Evolutionary conservation across 2,329 filamentous ascomycete species (phyloP).

Genomic region (Colletotrichum euphorbiae): DNA sequence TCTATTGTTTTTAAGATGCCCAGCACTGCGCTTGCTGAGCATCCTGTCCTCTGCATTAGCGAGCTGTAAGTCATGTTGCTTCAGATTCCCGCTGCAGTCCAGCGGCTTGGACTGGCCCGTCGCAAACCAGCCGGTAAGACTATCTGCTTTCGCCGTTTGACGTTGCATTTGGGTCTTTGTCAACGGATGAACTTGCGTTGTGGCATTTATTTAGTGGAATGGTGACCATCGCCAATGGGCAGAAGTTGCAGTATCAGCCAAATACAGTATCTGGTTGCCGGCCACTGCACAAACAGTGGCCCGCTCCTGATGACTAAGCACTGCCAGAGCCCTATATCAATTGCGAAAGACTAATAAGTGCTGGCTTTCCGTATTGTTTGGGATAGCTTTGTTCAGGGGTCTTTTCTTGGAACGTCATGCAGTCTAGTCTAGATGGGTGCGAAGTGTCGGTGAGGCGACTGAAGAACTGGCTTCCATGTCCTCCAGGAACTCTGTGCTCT

Average conservation of each 20-base stretch:
- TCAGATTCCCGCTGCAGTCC: slow-evolving; percentile 13
- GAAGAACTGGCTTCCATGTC: not conserved
- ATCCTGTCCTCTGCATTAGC: slow-evolving; percentile 7
- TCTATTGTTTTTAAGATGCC: not conserved
- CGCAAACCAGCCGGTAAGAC: not conserved
- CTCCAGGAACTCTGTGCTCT: not conserved
- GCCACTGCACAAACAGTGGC: not conserved
- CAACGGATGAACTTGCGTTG: slow-evolving; percentile 17
- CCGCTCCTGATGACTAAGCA: not conserved
- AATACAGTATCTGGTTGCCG: not conserved
- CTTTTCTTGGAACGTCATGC: slow-evolving; percentile 8
- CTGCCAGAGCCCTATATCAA: not conserved
- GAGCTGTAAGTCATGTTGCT: slow-evolving; percentile 19
- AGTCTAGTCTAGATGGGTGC: slow-evolving; percentile 18
- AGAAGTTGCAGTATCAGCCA: not conserved
- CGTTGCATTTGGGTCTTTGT: slow-evolving; percentile 9
- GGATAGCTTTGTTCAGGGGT: slow-evolving; percentile 8
- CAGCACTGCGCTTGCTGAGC: not conserved
- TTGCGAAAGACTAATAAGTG: no score
- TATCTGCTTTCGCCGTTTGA: not conserved
- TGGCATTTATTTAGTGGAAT: slow-evolving; percentile 1
- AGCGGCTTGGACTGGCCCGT: not conserved
- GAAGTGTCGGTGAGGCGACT: slow-evolving; percentile 32
- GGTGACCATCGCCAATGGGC: not conserved
- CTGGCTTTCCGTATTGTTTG: not conserved